A percentile compares a stretch with the other conserved stretches of the same genome.
These are phyloP conservation scores for Sporobolomyces roseus DNA, from an alignment of 768 basidiomycete genomes.

Conservation along the genomic window DNA sequence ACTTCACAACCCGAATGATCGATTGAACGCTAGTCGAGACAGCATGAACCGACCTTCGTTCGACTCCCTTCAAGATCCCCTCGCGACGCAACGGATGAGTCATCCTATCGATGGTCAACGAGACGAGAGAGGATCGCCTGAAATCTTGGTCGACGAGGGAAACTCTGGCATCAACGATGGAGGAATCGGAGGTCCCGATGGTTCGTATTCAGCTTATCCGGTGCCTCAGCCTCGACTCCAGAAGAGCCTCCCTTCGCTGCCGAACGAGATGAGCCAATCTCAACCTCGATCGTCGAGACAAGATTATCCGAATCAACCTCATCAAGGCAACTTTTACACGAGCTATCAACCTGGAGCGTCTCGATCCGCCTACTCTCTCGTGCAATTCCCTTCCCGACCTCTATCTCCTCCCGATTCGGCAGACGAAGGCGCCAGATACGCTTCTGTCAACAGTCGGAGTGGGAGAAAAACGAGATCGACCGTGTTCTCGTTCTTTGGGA, in stretches of 20 bases:
- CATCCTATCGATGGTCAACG: no score
- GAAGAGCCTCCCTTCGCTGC: conserved; percentile 22
- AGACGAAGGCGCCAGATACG: conserved; percentile 3
- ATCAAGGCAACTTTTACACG: no score
- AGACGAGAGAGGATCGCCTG: conserved; percentile 11
- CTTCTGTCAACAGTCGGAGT: conserved; percentile 1
- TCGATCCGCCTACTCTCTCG: conserved; percentile 36
- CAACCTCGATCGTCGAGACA: not conserved
- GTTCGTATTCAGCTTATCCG: not conserved
- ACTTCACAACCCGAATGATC: not conserved
- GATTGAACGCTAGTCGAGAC: conserved; percentile 2
- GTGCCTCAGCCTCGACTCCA: conserved; percentile 10
- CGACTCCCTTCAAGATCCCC: conserved; percentile 21
- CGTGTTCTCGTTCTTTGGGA: conserved; percentile 15
- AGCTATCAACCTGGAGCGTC: conserved; percentile 15
- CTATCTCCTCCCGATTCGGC: conserved; percentile 12
- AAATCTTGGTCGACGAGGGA: conserved; percentile 17
- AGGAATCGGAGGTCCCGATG: no score
- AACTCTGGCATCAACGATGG: no score
- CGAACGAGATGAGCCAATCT: not conserved
- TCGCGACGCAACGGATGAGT: not conserved
- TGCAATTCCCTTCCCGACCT: not conserved
- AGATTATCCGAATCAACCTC: not conserved
- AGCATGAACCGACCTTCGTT: conserved; percentile 17
- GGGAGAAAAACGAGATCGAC: conserved; percentile 8